Conservation (phyloP, 2,329 filamentous ascomycete genomes). For the Exserohilum rostratum region DNA sequence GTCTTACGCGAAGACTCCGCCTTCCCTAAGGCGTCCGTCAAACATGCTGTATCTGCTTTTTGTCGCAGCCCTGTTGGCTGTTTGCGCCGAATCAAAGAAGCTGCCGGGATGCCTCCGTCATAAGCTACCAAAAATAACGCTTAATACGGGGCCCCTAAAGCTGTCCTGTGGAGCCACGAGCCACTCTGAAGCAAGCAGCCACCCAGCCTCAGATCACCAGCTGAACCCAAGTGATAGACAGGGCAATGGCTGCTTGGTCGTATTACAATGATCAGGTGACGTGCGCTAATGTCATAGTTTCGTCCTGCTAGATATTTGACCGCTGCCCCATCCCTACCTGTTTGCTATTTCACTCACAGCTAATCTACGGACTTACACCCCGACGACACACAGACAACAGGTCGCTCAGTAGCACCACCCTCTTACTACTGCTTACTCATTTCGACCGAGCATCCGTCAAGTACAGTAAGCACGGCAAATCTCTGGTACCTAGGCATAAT, state of each 20-base stretch:
- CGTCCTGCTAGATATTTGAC: slow-evolving; percentile 4
- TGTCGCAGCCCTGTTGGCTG: background rate
- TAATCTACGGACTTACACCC: no score
- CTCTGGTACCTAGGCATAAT: no score
- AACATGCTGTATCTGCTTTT: background rate
- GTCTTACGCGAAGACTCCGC: background rate
- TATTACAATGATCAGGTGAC: slow-evolving; percentile 11
- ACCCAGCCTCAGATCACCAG: slow-evolving; percentile 16
- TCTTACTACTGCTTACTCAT: no score
- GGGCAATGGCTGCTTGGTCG: background rate
- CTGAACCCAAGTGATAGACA: background rate
- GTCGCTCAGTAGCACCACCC: no score
- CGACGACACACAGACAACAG: no score
- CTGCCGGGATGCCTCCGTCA: slow-evolving; percentile 12
- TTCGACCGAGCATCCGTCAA: no score
- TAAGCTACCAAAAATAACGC: slow-evolving; percentile 23
- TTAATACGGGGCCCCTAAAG: slow-evolving; percentile 16
- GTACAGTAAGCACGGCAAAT: no score
- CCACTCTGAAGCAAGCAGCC: slow-evolving; percentile 6
- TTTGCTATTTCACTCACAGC: background rate
- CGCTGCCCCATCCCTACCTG: background rate
- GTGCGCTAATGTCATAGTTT: slow-evolving; percentile 2
- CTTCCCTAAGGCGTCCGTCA: background rate
- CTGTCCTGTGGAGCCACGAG: slow-evolving; percentile 26
- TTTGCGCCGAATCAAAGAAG: background rate